Evolutionary conservation across 805 yeast genomes (phyloP).

Genomic region (Pichia paraexigua): DNA sequence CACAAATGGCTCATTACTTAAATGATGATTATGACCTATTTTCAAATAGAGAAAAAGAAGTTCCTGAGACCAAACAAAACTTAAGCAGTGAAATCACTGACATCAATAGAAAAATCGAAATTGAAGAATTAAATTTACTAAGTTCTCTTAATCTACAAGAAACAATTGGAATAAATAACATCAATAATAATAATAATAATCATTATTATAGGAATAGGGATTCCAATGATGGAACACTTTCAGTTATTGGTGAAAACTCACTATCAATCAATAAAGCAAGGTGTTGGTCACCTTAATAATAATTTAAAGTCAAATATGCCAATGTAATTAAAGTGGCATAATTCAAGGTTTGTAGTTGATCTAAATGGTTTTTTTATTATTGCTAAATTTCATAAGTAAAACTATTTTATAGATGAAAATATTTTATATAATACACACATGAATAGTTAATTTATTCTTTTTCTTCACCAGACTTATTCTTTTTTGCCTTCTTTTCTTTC

Average conservation of each 20-base stretch:
- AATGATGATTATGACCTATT: background rate
- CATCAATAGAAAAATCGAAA: background rate
- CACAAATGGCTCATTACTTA: background rate
- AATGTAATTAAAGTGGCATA: background rate
- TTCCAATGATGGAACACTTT: constrained; percentile 2
- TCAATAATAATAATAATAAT: background rate
- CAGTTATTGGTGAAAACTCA: constrained; percentile 4
- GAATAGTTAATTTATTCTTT: background rate
- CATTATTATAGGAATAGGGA: background rate
- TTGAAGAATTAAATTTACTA: background rate
- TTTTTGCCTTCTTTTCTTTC: constrained; percentile 13
- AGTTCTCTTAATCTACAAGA: background rate
- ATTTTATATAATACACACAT: background rate
- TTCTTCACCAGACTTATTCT: constrained; percentile 6
- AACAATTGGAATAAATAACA: background rate
- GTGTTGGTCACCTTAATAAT: constrained; percentile 2
- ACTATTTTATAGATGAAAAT: background rate
- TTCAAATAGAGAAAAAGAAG: no score
- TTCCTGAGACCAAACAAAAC: background rate
- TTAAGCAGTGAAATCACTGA: background rate
- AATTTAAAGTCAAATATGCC: background rate
- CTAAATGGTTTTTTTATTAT: background rate
- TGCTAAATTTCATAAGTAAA: no score
- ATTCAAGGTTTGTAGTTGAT: background rate
- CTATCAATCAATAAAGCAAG: constrained; percentile 1